A percentile compares a stretch with the other conserved stretches of the same genome.
Evolutionary conservation across 805 yeast genomes (phyloP).

Genomic region (Metschnikowia chrysomelidarum): DNA sequence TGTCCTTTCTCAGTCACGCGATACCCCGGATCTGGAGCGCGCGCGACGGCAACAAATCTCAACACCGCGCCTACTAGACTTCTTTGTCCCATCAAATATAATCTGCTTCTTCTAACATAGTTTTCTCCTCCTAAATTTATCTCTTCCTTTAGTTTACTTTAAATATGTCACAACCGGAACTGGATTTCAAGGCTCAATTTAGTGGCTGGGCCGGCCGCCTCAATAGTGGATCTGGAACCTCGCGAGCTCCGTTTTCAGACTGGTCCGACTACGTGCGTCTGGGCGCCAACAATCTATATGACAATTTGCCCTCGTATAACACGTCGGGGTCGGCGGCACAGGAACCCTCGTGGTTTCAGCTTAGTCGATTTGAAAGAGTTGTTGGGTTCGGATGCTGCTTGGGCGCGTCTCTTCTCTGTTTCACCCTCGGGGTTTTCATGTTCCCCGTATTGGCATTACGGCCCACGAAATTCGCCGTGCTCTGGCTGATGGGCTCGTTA

Average conservation of each 20-base stretch:
- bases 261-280: conserved; percentile 44
- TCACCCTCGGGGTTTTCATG: conserved; percentile 73
- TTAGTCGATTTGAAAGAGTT: conserved; percentile 77
- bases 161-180: conserved; percentile 23
- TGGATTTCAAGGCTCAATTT: conserved; percentile 21
- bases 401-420: conserved; percentile 75
- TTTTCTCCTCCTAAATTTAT: too few relatives aligned
- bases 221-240: conserved; percentile 2
- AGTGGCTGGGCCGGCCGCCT: conserved; percentile 19
- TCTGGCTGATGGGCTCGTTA: conserved; percentile 91
- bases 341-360: conserved; percentile 76
- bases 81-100: too few relatives aligned
- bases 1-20: too few relatives aligned
- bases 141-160: too few relatives aligned
- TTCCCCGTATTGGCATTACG: conserved; percentile 87
- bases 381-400: conserved; percentile 76
- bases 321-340: conserved; percentile 43
- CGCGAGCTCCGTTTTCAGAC: conserved; percentile 33
- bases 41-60: too few relatives aligned
- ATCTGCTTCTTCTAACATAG: too few relatives aligned
- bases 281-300: conserved; percentile 57
- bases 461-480: conserved; percentile 85
- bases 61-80: too few relatives aligned
- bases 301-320: conserved; percentile 61
- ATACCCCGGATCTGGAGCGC: too few relatives aligned